These are phyloP conservation scores for Kwoniella heveanensis DNA, from an alignment of 768 basidiomycete species.

Conservation along the genomic window DNA sequence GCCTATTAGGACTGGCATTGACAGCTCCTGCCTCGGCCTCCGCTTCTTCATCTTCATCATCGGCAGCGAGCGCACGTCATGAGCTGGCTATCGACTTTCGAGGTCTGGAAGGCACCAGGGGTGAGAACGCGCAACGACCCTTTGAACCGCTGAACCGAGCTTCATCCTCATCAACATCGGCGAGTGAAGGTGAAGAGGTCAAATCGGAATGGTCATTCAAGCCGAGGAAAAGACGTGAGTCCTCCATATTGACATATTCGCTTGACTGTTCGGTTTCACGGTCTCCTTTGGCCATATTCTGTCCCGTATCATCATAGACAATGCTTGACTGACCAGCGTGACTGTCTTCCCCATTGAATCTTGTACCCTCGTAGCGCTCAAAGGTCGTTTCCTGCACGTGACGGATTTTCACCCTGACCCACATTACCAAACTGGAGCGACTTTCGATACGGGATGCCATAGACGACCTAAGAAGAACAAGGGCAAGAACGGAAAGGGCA, in stretches of 20 bases:
- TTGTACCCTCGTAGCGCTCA: conserved; percentile 39
- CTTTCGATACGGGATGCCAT: conserved; percentile 52
- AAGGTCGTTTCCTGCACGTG: conserved; percentile 53
- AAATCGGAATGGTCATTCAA: not conserved
- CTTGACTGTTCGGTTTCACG: not conserved
- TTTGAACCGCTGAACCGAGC: not conserved
- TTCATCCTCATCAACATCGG: not conserved
- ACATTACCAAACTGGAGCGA: conserved; percentile 45
- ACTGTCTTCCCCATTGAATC: too few species aligned
- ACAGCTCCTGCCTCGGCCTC: not conserved
- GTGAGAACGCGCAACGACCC: not conserved
- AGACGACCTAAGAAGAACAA: conserved; percentile 30
- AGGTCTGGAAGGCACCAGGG: not conserved
- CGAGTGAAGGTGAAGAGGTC: not conserved
- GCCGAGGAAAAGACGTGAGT: conserved; percentile 21
- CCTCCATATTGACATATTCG: not conserved
- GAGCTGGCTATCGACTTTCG: not conserved
- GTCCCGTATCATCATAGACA: too few species aligned
- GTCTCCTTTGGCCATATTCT: too few species aligned
- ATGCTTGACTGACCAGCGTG: too few species aligned
- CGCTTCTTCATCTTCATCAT: not conserved
- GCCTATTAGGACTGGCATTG: conserved; percentile 4
- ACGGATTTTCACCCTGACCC: conserved; percentile 56
- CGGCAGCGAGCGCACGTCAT: not conserved
- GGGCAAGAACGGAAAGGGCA: conserved; percentile 33